A percentile compares a stretch with the other conserved stretches of the same genome.
Evolutionary conservation across 2,329 filamentous ascomycete genomes (phyloP).

Genomic region (Neoascochyta sp.): DNA sequence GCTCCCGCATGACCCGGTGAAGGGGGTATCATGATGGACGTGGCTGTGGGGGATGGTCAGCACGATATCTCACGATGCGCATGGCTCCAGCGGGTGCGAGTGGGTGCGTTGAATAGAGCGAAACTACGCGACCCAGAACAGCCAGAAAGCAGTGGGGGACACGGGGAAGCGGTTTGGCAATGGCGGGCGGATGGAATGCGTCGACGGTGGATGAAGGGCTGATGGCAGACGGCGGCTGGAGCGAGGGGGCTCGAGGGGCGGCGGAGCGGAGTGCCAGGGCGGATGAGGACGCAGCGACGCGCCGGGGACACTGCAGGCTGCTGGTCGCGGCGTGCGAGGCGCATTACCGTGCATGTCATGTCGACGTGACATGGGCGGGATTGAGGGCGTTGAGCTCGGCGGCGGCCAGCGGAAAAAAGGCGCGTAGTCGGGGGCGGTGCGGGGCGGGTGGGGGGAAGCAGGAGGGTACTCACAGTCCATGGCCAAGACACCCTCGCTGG

Average conservation of each 20-base stretch:
- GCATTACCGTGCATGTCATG: conserved; percentile 24
- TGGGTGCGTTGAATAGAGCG: conserved; percentile 35
- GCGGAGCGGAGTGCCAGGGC: conserved; percentile 12
- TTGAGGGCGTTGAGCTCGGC: conserved; percentile 33
- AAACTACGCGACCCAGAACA: conserved; percentile 44
- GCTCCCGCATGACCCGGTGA: conserved; percentile 61
- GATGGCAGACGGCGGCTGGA: conserved; percentile 25
- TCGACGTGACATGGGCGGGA: conserved; percentile 31
- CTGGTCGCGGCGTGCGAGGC: conserved; percentile 13
- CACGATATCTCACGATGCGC: conserved; percentile 33
- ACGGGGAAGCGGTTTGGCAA: conserved; percentile 24
- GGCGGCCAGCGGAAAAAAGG: conserved; percentile 14
- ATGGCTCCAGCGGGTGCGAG: conserved; percentile 32
- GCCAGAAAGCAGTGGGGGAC: conserved; percentile 30
- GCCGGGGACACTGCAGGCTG: conserved; percentile 11
- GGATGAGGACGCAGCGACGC: conserved; percentile 12
- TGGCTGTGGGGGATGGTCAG: conserved; percentile 51
- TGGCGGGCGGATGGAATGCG: conserved; percentile 41
- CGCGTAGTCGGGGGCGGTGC: conserved; percentile 10
- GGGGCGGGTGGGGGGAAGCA: conserved; percentile 19
- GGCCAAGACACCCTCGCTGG: conserved; percentile 47
- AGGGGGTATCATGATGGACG: conserved; percentile 61
- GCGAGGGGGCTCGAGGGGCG: conserved; percentile 19
- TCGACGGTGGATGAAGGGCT: conserved; percentile 32
- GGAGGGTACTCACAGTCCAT: conserved; percentile 58